Evolutionary conservation across 2,329 filamentous ascomycete genomes (phyloP), one percentile per base, ranked within the genome.

Genomic region (Colletotrichum phormii): DNA sequence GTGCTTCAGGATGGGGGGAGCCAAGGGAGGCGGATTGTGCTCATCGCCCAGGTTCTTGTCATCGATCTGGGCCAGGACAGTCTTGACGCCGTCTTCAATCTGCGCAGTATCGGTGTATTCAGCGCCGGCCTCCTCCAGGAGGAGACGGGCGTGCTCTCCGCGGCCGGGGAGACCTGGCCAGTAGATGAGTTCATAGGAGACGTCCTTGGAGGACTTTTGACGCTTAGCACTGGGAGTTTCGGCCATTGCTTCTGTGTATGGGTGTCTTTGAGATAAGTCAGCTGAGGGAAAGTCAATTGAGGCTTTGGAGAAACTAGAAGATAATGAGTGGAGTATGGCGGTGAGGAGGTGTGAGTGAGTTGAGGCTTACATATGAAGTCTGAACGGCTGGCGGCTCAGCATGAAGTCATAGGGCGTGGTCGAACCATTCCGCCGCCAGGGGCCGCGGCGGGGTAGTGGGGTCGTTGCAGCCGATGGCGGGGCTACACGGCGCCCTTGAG

Each of bases 91-190:
- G n/a, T 86, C 82, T 35, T 88, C 78, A 5, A 76, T 79, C 15
- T 71, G 75, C 13, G 88, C 86, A 3, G 86, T 84, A 82, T 95
- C 93, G 29, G 81, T 89, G 84, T 94, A 95, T 4, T 87, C 80
- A 1, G 89, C 89, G 22, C 88, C 87, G 24, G 90, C 86, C 64
- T 93, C 92, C 82, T 95, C 93, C 75, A 96, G 89, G 18, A 87
- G 87, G 12, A 96, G 88, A 26, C 94, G 93, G 78, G 95, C 84
- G 80, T 90, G 90, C 79, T 96, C 94, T 74, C 91, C 94, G 61
- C 94, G 92, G 53, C 94, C 94, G 42, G 94, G 94, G 31, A 94
- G 83, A 22, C 81, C 82, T 22, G 92, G 92, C 89, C 92, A 94
- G 87, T 95, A 95, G 79, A 94, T 85, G 70, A 94, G 87, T 75